Conservation (phyloP, 164 flowering plant genomes). For the Vitis rotundifolia region DNA sequence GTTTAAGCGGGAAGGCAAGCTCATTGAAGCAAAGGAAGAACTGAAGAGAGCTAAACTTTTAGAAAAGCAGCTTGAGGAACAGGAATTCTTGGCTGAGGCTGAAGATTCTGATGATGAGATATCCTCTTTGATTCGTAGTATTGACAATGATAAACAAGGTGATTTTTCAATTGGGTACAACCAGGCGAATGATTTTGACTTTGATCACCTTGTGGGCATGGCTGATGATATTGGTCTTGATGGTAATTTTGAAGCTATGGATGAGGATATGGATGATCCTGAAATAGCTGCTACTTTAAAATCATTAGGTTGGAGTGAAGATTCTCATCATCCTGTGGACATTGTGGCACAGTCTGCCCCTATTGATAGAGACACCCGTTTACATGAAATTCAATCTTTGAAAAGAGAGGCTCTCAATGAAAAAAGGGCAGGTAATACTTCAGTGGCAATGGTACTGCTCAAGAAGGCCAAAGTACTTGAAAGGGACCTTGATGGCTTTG, state of each 20-base stretch:
- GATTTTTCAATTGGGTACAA: slow-evolving; percentile 24
- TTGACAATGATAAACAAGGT: slow-evolving; percentile 57
- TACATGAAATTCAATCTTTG: slow-evolving; percentile 55
- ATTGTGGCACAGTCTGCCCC: slow-evolving; percentile 17
- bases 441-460: slow-evolving; percentile 65
- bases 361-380: slow-evolving; percentile 39
- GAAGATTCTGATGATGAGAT: slow-evolving; percentile 95
- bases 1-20: slow-evolving; percentile 88
- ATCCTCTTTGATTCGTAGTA: slow-evolving; percentile 54
- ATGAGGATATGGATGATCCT: slow-evolving; percentile 85
- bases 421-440: slow-evolving; percentile 70
- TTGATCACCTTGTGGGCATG: slow-evolving; percentile 38
- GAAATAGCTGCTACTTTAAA: slow-evolving; percentile 65
- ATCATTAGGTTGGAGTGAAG: slow-evolving; percentile 87
- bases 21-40: slow-evolving; percentile 96
- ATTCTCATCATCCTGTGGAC: slow-evolving; percentile 32
- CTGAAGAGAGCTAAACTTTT: slow-evolving; percentile 81
- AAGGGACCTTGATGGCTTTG: slow-evolving; percentile 41
- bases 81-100: slow-evolving; percentile 70
- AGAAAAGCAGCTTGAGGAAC: slow-evolving; percentile 86
- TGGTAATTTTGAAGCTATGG: slow-evolving; percentile 72
- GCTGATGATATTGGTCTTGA: slow-evolving; percentile 46
- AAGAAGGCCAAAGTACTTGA: slow-evolving; percentile 82
- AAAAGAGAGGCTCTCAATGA: slow-evolving; percentile 68
- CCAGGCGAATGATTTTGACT: slow-evolving; percentile 33